Percentiles rank a stretch among this genome's conserved stretches.
Conservation (phyloP, 345 rosid genomes). For the Melaleuca quinquenervia region DNA sequence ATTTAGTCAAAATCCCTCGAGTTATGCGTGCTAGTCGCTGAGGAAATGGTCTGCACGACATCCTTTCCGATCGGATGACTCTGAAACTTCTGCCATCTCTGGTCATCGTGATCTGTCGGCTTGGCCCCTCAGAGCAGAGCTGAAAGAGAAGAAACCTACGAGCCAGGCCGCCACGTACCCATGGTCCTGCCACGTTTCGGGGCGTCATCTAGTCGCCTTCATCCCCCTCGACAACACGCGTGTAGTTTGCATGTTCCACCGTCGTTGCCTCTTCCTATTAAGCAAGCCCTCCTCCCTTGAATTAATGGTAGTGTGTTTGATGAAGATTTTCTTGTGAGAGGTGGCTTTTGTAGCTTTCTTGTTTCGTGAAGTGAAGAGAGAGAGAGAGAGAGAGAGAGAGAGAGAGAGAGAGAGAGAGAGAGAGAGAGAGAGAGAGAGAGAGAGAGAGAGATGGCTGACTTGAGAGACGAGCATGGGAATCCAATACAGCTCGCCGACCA, state of each 20-base stretch:
- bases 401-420: not conserved
- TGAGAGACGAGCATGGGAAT: conserved; percentile 39
- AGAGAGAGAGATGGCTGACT: conserved; percentile 29
- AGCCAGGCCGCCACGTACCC: not conserved
- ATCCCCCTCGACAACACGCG: not conserved
- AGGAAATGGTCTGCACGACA: not conserved
- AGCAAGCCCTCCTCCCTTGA: not conserved
- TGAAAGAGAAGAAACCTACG: not conserved
- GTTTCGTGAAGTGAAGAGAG: not conserved
- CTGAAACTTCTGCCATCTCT: not conserved
- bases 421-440: not conserved
- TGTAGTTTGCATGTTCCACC: not conserved
- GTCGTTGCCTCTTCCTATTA: not conserved
- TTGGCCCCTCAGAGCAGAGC: not conserved
- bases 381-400: not conserved
- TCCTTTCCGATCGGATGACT: not conserved
- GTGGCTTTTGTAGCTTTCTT: not conserved
- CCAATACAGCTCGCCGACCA: conserved; percentile 35
- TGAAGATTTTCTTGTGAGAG: not conserved
- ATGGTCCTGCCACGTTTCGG: not conserved
- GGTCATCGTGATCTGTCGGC: not conserved
- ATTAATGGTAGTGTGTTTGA: not conserved
- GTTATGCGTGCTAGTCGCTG: not conserved
- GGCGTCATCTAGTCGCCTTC: not conserved
- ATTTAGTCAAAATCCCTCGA: not conserved